Evolutionary conservation across 2,329 filamentous ascomycete genomes (phyloP).

Genomic region (Hypoxylon sp.): DNA sequence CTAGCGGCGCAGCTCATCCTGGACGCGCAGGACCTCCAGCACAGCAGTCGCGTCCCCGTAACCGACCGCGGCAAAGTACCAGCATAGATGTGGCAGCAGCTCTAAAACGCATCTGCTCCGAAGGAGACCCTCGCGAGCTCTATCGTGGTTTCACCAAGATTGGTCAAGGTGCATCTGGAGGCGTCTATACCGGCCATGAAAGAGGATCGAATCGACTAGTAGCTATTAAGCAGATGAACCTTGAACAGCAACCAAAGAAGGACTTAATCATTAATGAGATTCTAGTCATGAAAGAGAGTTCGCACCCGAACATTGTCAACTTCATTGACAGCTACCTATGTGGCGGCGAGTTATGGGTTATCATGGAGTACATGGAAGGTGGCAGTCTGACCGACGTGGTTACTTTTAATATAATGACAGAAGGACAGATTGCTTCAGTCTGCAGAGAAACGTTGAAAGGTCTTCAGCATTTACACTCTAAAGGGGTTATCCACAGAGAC

Average conservation of each 20-base stretch:
- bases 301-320: conserved; percentile 98
- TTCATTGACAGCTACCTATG: conserved; percentile 98
- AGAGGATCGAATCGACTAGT: conserved; percentile 87
- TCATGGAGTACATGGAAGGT: conserved; percentile 99
- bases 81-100: conserved; percentile 85
- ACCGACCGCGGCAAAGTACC: conserved; percentile 83
- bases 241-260: conserved; percentile 98
- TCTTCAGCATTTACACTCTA: conserved; percentile 94
- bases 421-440: conserved; percentile 96
- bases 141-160: conserved; percentile 94
- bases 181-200: conserved; percentile 93
- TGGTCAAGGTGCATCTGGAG: conserved; percentile 95
- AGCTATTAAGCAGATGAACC: conserved; percentile 99
- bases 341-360: conserved; percentile 93
- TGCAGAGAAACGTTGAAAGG: conserved; percentile 94
- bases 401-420: conserved; percentile 99
- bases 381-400: conserved; percentile 98
- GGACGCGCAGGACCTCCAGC: conserved; percentile 58
- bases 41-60: conserved; percentile 77
- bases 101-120: conserved; percentile 89
- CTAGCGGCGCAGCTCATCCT: conserved; percentile 50
- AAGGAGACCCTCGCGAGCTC: conserved; percentile 88
- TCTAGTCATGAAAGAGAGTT: conserved; percentile 98
- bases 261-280: conserved; percentile 99
- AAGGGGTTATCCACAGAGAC: conserved; percentile 97